These are phyloP conservation scores for Crepidotus variabilis DNA, from an alignment of 768 basidiomycete species.

Conservation along the genomic window DNA sequence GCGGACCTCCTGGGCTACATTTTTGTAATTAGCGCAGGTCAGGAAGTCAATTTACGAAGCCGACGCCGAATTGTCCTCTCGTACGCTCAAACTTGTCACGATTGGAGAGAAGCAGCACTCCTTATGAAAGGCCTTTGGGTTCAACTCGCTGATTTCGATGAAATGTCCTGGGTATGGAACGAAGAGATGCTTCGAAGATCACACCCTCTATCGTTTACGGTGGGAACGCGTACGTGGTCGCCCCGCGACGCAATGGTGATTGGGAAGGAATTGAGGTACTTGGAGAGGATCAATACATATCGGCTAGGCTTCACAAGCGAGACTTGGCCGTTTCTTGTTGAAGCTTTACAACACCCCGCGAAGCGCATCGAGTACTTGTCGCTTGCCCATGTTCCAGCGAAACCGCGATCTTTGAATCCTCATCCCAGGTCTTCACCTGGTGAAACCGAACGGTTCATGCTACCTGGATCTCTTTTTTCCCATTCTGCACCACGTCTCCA, in stretches of 20 bases:
- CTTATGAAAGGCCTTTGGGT: constrained; percentile 15
- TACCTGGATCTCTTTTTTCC: constrained; percentile 11
- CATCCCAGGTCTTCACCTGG: not conserved
- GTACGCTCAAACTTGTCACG: constrained; percentile 16
- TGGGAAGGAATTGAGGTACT: constrained; percentile 9
- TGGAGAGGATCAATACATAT: constrained; percentile 14
- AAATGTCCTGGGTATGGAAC: constrained; percentile 15
- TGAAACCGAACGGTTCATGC: not conserved
- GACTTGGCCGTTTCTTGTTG: constrained; percentile 11
- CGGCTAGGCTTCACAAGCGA: constrained; percentile 7
- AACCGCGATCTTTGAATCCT: not conserved
- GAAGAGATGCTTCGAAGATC: constrained; percentile 16
- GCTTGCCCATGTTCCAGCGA: constrained; percentile 6
- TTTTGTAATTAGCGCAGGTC: constrained; percentile 13
- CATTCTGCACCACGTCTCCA: constrained; percentile 11
- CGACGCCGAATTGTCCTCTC: constrained; percentile 10
- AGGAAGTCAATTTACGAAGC: constrained; percentile 2
- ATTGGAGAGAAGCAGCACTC: constrained; percentile 14
- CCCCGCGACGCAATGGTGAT: constrained; percentile 4
- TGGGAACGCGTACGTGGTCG: constrained; percentile 4
- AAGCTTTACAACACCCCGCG: constrained; percentile 8
- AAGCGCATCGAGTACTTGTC: constrained; percentile 8
- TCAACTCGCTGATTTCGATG: constrained; percentile 15
- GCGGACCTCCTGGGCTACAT: constrained; percentile 19
- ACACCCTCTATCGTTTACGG: constrained; percentile 11